Conservation (phyloP, 2,329 filamentous ascomycete genomes). For the Beauveria rudraprayagi region DNA sequence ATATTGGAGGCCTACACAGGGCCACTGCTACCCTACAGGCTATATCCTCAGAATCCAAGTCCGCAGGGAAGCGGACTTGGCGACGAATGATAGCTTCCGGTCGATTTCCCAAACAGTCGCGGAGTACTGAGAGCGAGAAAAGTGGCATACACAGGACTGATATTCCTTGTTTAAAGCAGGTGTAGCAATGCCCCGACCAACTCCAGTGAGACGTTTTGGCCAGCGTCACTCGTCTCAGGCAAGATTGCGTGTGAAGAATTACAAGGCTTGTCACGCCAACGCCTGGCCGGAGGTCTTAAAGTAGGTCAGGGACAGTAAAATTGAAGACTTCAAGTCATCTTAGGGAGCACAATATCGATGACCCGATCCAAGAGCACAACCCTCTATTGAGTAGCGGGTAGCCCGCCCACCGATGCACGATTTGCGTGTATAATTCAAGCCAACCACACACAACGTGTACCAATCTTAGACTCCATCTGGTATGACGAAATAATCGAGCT, state of each 20-base stretch:
- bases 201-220: conserved; percentile 50
- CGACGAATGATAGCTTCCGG: too few relatives aligned
- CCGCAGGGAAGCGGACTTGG: neutral
- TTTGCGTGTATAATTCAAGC: neutral
- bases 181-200: conserved; percentile 20
- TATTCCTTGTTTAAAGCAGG: neutral
- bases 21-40: neutral
- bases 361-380: neutral
- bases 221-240: conserved; percentile 68
- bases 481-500: conserved; percentile 54
- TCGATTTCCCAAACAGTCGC: too few relatives aligned
- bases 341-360: neutral
- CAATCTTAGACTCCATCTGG: conserved; percentile 58
- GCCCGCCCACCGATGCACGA: neutral
- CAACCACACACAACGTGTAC: neutral
- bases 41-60: neutral
- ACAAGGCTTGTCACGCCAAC: conserved; percentile 64
- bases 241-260: conserved; percentile 56
- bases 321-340: conserved; percentile 55
- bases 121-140: too few relatives aligned
- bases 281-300: conserved; percentile 72
- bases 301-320: conserved; percentile 69
- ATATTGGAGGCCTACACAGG: neutral
- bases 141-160: neutral
- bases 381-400: neutral